Conservation (phyloP, 2,329 filamentous ascomycete species). For the Xylaria sp. region DNA sequence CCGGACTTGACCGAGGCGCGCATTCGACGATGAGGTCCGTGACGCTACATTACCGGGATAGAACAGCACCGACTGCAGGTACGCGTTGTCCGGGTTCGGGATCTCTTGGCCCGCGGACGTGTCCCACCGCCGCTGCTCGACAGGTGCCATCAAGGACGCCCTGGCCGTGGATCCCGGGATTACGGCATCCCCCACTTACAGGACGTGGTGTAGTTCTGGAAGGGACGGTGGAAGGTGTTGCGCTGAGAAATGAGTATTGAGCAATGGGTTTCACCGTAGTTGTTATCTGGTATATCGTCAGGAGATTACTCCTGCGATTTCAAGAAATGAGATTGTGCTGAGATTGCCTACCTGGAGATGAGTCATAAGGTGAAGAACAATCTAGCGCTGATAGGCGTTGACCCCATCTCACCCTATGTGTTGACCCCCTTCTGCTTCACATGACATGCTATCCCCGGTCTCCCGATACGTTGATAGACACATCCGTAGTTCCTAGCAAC, state of each 20-base stretch:
- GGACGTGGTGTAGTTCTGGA: conserved; percentile 59
- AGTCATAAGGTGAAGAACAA: no score
- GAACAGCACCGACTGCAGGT: conserved; percentile 62
- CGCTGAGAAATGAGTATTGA: conserved; percentile 46
- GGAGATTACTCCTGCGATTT: no score
- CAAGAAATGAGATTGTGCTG: no score
- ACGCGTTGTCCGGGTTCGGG: conserved; percentile 56
- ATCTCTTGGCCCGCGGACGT: conserved; percentile 48
- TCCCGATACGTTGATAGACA: no score
- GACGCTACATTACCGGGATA: conserved; percentile 64
- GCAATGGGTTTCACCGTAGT: no score
- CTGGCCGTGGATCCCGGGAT: conserved; percentile 62
- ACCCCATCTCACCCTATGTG: no score
- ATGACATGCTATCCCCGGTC: no score
- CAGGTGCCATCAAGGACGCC: conserved; percentile 60
- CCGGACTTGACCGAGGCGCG: conserved; percentile 56
- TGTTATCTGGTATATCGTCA: no score
- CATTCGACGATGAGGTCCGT: conserved; percentile 54
- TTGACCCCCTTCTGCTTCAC: no score
- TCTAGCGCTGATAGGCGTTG: no score
- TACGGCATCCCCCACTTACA: conserved; percentile 66
- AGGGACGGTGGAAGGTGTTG: conserved; percentile 45
- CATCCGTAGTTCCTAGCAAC: no score
- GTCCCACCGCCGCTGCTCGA: conserved; percentile 48
- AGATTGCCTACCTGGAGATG: no score